Conservation (phyloP, 768 basidiomycete genomes). For the Austroboletus festivus region DNA sequence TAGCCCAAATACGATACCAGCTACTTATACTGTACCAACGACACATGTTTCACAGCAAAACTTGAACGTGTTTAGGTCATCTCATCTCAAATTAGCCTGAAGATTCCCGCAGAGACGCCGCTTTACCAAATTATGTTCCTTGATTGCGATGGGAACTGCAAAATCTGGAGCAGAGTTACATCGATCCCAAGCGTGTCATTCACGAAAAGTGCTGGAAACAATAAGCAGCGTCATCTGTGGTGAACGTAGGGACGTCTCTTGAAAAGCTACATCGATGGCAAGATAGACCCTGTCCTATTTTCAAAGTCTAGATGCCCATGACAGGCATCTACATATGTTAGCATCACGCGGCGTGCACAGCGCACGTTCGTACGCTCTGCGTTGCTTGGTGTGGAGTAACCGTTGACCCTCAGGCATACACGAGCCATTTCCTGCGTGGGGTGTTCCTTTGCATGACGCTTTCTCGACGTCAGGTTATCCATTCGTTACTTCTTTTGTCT, state of each 20-base stretch:
- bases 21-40: too few species aligned
- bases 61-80: too few species aligned
- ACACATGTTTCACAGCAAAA: too few species aligned
- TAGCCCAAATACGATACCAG: too few species aligned
- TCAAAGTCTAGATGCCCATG: neutral
- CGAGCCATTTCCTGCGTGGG: neutral
- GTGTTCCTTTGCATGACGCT: too few species aligned
- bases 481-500: too few species aligned
- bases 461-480: too few species aligned
- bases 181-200: neutral
- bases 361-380: neutral
- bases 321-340: neutral
- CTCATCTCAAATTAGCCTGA: too few species aligned
- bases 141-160: neutral
- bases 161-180: neutral
- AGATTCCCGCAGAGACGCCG: too few species aligned
- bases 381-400: neutral
- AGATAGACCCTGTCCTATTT: neutral
- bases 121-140: conserved; percentile 2
- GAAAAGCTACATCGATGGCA: neutral
- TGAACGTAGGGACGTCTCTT: neutral
- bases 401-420: neutral
- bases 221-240: neutral
- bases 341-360: neutral
- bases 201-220: neutral